A percentile compares a stretch with the other conserved stretches of the same genome.
Conservation (phyloP, 2,329 filamentous ascomycete genomes). For the Paracorniculantispora psalliotae region DNA sequence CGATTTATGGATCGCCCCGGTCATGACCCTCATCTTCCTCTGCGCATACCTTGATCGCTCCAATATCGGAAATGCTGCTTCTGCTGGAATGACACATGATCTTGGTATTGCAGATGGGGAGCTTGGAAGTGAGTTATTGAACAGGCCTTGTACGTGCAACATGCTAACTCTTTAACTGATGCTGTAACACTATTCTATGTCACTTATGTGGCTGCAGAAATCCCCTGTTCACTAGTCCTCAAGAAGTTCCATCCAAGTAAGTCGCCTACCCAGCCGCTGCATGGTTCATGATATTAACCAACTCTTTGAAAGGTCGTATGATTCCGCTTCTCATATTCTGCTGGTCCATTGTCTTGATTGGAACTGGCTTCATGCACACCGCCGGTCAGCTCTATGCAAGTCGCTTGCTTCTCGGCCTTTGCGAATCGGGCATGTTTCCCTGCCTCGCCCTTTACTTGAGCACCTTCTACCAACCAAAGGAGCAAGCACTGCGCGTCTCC, state of each 20-base stretch:
- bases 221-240: slow-evolving; percentile 26
- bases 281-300: neutral
- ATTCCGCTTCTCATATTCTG: slow-evolving; percentile 17
- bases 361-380: slow-evolving; percentile 23
- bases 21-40: slow-evolving; percentile 33
- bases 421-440: slow-evolving; percentile 14
- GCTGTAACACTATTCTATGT: slow-evolving; percentile 26
- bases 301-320: slow-evolving; percentile 13
- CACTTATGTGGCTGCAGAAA: slow-evolving; percentile 27
- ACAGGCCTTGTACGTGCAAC: neutral
- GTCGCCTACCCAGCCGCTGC: neutral
- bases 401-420: slow-evolving; percentile 11
- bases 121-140: slow-evolving; percentile 15
- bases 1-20: slow-evolving; percentile 26
- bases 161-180: slow-evolving; percentile 11
- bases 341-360: slow-evolving; percentile 18
- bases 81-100: slow-evolving; percentile 30
- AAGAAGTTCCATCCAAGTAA: slow-evolving; percentile 25
- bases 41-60: slow-evolving; percentile 24
- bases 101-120: slow-evolving; percentile 32
- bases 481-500: slow-evolving; percentile 22
- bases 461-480: slow-evolving; percentile 13
- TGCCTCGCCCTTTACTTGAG: slow-evolving; percentile 13
- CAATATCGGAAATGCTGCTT: slow-evolving; percentile 20
- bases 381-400: slow-evolving; percentile 17